A percentile compares a stretch with the other conserved stretches of the same genome.
phyloP scores from a whole-genome alignment of 805 yeast species.

The Isabelozyma pseudorhagii region DNA sequence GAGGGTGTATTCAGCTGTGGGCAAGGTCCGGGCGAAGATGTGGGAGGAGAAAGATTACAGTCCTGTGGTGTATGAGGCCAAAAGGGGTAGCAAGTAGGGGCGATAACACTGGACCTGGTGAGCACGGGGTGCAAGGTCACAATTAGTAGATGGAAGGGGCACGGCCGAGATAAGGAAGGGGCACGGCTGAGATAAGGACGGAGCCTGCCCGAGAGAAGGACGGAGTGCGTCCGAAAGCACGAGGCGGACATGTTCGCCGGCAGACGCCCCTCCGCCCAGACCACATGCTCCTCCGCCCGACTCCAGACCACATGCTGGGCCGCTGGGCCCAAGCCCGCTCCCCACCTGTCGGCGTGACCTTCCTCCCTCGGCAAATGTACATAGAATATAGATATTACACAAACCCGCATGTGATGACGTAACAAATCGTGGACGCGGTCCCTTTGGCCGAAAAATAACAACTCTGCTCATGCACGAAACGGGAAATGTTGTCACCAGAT shows the following conservation, averaged over 20 bases:
- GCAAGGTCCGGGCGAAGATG: slow-evolving; percentile 18
- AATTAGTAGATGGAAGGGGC: too few relatives aligned
- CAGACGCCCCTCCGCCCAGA: too few relatives aligned
- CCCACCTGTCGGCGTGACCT: background rate
- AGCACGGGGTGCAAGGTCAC: too few relatives aligned
- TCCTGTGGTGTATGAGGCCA: slow-evolving; percentile 16
- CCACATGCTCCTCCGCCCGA: too few relatives aligned
- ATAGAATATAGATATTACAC: background rate
- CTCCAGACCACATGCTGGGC: background rate
- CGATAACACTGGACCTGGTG: too few relatives aligned
- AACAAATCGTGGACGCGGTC: background rate
- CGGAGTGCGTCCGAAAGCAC: too few relatives aligned
- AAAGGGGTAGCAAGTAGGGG: background rate
- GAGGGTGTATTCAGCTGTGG: slow-evolving; percentile 24
- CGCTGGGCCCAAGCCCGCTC: background rate
- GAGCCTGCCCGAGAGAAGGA: too few relatives aligned
- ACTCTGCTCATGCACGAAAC: background rate
- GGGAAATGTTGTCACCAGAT: background rate
- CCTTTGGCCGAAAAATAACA: background rate
- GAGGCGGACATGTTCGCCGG: too few relatives aligned
- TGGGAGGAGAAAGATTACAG: slow-evolving; percentile 23
- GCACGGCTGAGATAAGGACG: too few relatives aligned
- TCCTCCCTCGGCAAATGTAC: background rate
- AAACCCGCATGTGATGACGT: background rate
- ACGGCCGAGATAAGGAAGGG: too few relatives aligned